Evolutionary conservation across 768 basidiomycete genomes (phyloP).

Genomic region (Chalciporus chontae): DNA sequence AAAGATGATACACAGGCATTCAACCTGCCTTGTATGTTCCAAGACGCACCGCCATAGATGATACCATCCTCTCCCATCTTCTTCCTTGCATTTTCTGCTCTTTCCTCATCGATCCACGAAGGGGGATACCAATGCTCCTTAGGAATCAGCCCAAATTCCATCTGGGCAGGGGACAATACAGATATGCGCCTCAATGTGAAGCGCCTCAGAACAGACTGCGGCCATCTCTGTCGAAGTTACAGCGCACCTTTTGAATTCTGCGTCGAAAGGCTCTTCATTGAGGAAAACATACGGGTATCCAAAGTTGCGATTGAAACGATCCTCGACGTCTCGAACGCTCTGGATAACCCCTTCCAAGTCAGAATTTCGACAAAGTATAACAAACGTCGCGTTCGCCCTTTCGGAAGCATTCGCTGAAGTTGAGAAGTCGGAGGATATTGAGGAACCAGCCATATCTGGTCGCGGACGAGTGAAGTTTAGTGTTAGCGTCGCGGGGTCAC

Average conservation of each 20-base stretch:
- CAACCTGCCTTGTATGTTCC: not conserved
- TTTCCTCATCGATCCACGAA: constrained; percentile 66
- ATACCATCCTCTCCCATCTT: constrained; percentile 48
- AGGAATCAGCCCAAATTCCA: constrained; percentile 58
- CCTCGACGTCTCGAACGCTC: constrained; percentile 54
- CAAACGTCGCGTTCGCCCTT: constrained; percentile 56
- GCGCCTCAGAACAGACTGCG: constrained; percentile 14
- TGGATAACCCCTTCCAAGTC: constrained; percentile 44
- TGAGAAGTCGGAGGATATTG: not conserved
- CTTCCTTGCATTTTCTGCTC: constrained; percentile 47
- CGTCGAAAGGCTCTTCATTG: constrained; percentile 57
- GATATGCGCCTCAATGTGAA: constrained; percentile 27
- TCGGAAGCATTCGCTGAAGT: not conserved
- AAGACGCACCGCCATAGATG: constrained; percentile 46
- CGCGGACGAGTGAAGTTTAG: not conserved
- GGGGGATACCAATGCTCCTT: constrained; percentile 67
- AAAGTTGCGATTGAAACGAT: constrained; percentile 53
- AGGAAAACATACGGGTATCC: constrained; percentile 64
- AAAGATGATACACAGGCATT: not conserved
- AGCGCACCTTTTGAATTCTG: constrained; percentile 45
- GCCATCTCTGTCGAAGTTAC: not conserved
- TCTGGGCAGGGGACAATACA: constrained; percentile 41
- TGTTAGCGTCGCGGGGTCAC: not conserved
- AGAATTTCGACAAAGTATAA: constrained; percentile 51
- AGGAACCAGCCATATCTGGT: not conserved